Evolutionary conservation across 306 rosid species (phyloP).

Genomic region (Acmispon strigosus): DNA sequence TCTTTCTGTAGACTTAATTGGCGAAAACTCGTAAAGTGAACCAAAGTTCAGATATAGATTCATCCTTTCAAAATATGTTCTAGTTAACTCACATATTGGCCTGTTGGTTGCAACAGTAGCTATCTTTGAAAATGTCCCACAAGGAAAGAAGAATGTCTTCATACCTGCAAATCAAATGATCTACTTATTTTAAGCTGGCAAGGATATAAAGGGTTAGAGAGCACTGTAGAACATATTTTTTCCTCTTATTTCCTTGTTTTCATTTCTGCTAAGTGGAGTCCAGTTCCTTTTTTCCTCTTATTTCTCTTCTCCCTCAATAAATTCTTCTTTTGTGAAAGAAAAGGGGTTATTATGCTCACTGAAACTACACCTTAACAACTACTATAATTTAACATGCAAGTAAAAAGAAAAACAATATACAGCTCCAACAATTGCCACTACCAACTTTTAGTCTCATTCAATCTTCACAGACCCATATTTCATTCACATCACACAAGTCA

Average conservation of each 20-base stretch:
- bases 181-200: slow-evolving; percentile 4
- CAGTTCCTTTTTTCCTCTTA: neutral
- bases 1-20: neutral
- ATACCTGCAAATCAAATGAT: slow-evolving; percentile 50
- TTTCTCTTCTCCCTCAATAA: neutral
- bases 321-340: neutral
- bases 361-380: slow-evolving; percentile 2
- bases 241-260: neutral
- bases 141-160: slow-evolving; percentile 83
- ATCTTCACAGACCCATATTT: too few species aligned
- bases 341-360: neutral
- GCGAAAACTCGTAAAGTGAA: neutral
- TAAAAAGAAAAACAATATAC: neutral
- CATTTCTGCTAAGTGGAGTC: neutral
- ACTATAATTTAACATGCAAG: neutral
- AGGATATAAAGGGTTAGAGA: neutral
- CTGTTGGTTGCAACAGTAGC: slow-evolving; percentile 79
- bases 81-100: slow-evolving; percentile 67
- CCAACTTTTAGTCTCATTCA: too few species aligned
- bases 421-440: too few species aligned
- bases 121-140: slow-evolving; percentile 87
- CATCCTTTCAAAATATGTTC: neutral
- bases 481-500: too few species aligned
- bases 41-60: neutral
- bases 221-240: neutral